phyloP scores from a whole-genome alignment of 441 rosid species.

The Populus trichocarpa region DNA sequence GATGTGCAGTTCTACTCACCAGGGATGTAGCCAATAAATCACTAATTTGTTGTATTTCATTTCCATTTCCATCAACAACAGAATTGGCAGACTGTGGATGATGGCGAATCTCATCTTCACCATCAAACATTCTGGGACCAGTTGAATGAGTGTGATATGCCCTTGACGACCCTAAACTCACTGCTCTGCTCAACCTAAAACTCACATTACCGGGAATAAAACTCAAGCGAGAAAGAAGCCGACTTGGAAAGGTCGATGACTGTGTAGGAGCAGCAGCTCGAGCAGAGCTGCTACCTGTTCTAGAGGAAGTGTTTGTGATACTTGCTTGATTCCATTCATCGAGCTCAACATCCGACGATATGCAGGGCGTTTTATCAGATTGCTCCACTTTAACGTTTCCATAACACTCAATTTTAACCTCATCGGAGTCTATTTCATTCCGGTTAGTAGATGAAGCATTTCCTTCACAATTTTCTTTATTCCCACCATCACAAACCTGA shows the following conservation, averaged over 20 bases:
- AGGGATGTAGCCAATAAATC: conserved; percentile 13
- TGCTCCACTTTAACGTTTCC: conserved; percentile 42
- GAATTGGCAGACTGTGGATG: conserved; percentile 33
- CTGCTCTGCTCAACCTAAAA: conserved; percentile 69
- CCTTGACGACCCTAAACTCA: conserved; percentile 74
- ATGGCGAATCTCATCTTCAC: conserved; percentile 35
- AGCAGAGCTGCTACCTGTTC: conserved; percentile 46
- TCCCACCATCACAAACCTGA: conserved; percentile 27
- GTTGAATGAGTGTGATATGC: conserved; percentile 47
- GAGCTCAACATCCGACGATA: conserved; percentile 42
- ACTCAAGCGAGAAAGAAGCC: conserved; percentile 76
- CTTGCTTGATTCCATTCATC: conserved; percentile 46
- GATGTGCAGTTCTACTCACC: conserved; percentile 2
- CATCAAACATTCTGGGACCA: conserved; percentile 31
- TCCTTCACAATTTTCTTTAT: conserved; percentile 30
- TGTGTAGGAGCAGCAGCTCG: conserved; percentile 39
- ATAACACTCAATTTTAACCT: conserved; percentile 41
- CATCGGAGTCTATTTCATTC: conserved; percentile 29
- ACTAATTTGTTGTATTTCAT: conserved; percentile 30
- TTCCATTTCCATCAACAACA: conserved; percentile 29
- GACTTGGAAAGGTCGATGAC: conserved; percentile 38
- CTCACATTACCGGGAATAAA: conserved; percentile 73
- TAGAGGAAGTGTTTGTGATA: conserved; percentile 26
- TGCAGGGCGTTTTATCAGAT: conserved; percentile 26
- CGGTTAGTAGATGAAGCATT: conserved; percentile 30